A percentile compares a stretch with the other conserved stretches of the same genome.
Evolutionary conservation across 305 asterid species (phyloP).

Genomic region (Andrographis paniculata): DNA sequence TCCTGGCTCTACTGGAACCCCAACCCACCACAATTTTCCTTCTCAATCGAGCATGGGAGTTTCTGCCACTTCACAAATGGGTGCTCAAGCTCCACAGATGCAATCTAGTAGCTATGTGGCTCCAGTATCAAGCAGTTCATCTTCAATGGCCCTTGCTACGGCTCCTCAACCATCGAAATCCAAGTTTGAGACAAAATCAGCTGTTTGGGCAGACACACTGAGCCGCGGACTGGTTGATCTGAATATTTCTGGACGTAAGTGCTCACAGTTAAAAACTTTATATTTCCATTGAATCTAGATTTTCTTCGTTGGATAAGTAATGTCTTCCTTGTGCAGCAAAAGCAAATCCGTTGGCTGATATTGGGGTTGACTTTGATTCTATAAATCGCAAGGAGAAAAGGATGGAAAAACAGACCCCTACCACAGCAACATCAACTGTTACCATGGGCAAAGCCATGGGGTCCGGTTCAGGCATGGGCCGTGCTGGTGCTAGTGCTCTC

Average conservation of each 20-base stretch:
- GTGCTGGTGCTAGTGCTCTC: conserved; percentile 64
- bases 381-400: conserved; percentile 91
- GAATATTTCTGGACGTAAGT: conserved; percentile 93
- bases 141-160: conserved; percentile 37
- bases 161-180: conserved; percentile 55
- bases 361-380: conserved; percentile 95
- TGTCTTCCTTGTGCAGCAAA: conserved; percentile 50
- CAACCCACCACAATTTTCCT: conserved; percentile 27
- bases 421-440: conserved; percentile 51
- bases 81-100: conserved; percentile 33
- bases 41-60: conserved; percentile 27
- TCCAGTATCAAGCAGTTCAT: conserved; percentile 26
- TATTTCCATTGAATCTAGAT: neutral
- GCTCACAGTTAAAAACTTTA: conserved; percentile 10
- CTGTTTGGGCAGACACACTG: conserved; percentile 94
- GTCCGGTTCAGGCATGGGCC: conserved; percentile 84
- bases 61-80: conserved; percentile 34
- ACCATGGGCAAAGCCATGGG: conserved; percentile 99
- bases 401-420: conserved; percentile 74
- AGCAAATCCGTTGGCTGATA: conserved; percentile 77
- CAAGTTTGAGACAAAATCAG: conserved; percentile 87
- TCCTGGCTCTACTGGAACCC: conserved; percentile 35
- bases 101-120: conserved; percentile 28
- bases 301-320: neutral
- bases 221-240: conserved; percentile 91